phyloP scores from a whole-genome alignment of 495 filamentous ascomycete genomes.

The Xylaria sp. region DNA sequence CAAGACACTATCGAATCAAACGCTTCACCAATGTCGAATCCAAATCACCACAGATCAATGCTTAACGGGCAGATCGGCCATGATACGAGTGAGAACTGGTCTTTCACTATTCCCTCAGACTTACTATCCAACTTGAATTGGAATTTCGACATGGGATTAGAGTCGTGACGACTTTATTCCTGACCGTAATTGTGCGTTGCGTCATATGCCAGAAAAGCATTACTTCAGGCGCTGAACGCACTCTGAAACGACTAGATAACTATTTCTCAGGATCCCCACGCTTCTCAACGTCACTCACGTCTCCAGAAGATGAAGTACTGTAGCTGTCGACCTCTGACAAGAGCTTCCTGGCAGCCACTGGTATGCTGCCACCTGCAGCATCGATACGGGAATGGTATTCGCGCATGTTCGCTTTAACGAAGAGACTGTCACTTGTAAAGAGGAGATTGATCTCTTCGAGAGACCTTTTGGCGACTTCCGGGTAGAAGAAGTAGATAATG shows the following conservation, averaged over 20 bases:
- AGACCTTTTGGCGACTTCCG: conserved; percentile 63
- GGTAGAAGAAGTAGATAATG: conserved; percentile 62
- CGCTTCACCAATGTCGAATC: conserved; percentile 3
- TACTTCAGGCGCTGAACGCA: background rate
- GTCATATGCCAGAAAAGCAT: background rate
- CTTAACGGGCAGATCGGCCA: too few species aligned
- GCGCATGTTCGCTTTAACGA: conserved; percentile 24
- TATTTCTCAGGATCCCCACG: conserved; percentile 1
- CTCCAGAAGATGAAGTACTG: background rate
- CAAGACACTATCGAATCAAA: background rate
- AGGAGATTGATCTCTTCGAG: conserved; percentile 66
- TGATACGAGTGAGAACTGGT: background rate
- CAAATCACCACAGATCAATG: background rate
- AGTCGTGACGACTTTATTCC: conserved; percentile 2
- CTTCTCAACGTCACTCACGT: background rate
- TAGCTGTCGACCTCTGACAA: conserved; percentile 26
- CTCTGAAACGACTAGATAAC: background rate
- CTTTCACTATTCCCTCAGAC: background rate
- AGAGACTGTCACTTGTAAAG: conserved; percentile 45
- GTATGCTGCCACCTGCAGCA: conserved; percentile 24
- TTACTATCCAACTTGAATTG: conserved; percentile 13
- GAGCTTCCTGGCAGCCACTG: conserved; percentile 27
- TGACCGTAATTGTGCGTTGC: background rate
- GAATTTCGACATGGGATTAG: conserved; percentile 22
- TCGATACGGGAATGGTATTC: conserved; percentile 29